Evolutionary conservation across 2,329 filamentous ascomycete species (phyloP), one percentile per base, ranked within the genome.

Genomic region (Leptographium lundbergii): DNA sequence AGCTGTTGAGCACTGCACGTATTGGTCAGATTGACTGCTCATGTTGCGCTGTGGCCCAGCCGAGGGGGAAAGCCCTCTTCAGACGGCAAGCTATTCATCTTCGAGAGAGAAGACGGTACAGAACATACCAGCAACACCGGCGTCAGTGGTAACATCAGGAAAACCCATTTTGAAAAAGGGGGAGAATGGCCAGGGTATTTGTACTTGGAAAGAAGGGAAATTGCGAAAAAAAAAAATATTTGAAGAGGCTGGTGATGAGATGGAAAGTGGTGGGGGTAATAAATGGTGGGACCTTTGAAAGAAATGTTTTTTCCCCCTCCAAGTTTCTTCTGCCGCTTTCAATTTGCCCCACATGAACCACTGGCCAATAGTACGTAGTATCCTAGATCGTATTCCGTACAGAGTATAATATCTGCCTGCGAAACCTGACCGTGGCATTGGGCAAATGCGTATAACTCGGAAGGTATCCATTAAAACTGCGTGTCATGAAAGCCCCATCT

Each of bases 1-100:
- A 87, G 75, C 74, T 79, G 76, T 87, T 81, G 64, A 87, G 80
- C 65, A 84, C 78, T 82, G 67, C 58, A 55, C 39, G 47, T 47
- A 50, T 48, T 39, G 47, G 63, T 61, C 61, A 63, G 59, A 52
- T 56, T 61, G 45, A 36, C 55, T 51, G 45, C 45, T 57, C 39
- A 53, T 54, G 22, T 39, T 39, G 53, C 9, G 14, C 36, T 48
- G 48, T 24, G 52, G 25, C 52, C 51, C 27, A 50, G 52, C n/a
- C 10, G 32, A 50, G 34, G 55, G 56, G 29, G 29, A 50, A 53
- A n/a, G 59, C 36, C 22, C n/a, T 27, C 32, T 57, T 6, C 51
- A 24, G 39, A 60, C 34, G 29, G 34, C 24, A 29, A 42, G n/a
- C 47, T 25, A 11, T 32, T 17, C 34, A 4, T 13, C 27, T 29